These are phyloP conservation scores for Trichoderma lentiforme DNA, from an alignment of 2,329 filamentous ascomycete species.

Conservation along the genomic window DNA sequence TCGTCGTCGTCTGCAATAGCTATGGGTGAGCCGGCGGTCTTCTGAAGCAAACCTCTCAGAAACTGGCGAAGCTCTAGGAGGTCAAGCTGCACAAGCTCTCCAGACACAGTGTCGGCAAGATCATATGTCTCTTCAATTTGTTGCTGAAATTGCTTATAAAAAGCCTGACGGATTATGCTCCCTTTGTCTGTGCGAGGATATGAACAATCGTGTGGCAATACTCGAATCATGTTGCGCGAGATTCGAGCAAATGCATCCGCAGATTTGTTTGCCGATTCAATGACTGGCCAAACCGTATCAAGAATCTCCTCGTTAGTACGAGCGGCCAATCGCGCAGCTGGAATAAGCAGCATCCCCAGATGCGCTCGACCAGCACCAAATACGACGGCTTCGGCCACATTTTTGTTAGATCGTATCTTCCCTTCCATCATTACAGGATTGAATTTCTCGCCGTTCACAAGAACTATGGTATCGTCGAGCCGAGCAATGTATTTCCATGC, in stretches of 20 bases:
- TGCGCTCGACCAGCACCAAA: constrained; percentile 58
- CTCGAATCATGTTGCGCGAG: constrained; percentile 46
- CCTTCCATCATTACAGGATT: constrained; percentile 61
- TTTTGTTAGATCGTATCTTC: constrained; percentile 41
- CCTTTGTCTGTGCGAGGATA: constrained; percentile 52
- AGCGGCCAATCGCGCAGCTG: not conserved
- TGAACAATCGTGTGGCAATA: constrained; percentile 42
- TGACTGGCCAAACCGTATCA: constrained; percentile 32
- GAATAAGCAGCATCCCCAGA: constrained; percentile 55
- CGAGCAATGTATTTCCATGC: constrained; percentile 63
- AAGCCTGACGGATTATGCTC: constrained; percentile 47
- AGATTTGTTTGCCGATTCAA: constrained; percentile 32
- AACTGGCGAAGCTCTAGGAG: not conserved
- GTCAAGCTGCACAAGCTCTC: not conserved
- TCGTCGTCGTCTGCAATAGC: not conserved
- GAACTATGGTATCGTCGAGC: constrained; percentile 58
- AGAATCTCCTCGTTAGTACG: constrained; percentile 25
- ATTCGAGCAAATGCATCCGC: constrained; percentile 37
- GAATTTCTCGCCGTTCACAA: constrained; percentile 67
- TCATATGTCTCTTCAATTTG: constrained; percentile 43
- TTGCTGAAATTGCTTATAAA: constrained; percentile 42
- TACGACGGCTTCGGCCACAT: constrained; percentile 54
- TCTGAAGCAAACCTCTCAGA: not conserved
- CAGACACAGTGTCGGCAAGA: constrained; percentile 26
- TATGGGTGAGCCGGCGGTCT: not conserved